Evolutionary conservation across 495 filamentous ascomycete species (phyloP).

Genomic region (Pyrenopolyporus hunteri): DNA sequence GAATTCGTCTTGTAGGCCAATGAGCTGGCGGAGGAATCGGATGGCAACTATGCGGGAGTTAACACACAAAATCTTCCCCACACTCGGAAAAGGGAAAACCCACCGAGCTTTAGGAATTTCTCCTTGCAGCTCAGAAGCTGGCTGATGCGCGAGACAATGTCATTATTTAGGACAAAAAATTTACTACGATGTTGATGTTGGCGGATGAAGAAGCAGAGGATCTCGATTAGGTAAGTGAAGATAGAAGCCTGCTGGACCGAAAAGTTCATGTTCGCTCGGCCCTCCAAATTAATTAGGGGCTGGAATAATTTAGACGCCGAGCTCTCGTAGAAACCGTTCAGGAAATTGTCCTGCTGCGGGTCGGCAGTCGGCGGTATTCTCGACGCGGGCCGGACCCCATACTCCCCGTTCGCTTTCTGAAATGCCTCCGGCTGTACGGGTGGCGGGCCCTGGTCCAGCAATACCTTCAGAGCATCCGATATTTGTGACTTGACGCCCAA

Average conservation of each 20-base stretch:
- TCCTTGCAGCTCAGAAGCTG: conserved; percentile 85
- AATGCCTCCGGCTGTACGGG: conserved; percentile 66
- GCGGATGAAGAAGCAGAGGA: conserved; percentile 92
- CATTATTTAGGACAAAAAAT: conserved; percentile 82
- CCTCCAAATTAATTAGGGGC: conserved; percentile 82
- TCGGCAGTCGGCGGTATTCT: conserved; percentile 52
- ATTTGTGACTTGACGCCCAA: conserved; percentile 95
- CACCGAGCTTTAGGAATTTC: conserved; percentile 92
- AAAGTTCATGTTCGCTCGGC: conserved; percentile 60
- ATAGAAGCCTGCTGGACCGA: conserved; percentile 81
- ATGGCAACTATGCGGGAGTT: conserved; percentile 68
- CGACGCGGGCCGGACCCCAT: conserved; percentile 64
- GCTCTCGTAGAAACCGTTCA: conserved; percentile 87
- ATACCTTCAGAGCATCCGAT: conserved; percentile 91
- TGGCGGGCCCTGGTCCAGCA: conserved; percentile 80
- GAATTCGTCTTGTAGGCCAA: conserved; percentile 88
- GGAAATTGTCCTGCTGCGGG: conserved; percentile 82
- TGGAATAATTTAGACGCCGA: conserved; percentile 86
- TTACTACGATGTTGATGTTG: conserved; percentile 86
- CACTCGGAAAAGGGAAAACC: conserved; percentile 41
- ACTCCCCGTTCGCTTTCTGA: conserved; percentile 71
- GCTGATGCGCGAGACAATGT: conserved; percentile 77
- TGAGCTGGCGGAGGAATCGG: conserved; percentile 91
- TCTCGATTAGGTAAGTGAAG: conserved; percentile 90
- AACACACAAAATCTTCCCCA: not conserved